Percentiles rank a stretch among this genome's conserved stretches.
Conservation (phyloP, 805 yeast genomes). For the Pichia ethanolica region DNA sequence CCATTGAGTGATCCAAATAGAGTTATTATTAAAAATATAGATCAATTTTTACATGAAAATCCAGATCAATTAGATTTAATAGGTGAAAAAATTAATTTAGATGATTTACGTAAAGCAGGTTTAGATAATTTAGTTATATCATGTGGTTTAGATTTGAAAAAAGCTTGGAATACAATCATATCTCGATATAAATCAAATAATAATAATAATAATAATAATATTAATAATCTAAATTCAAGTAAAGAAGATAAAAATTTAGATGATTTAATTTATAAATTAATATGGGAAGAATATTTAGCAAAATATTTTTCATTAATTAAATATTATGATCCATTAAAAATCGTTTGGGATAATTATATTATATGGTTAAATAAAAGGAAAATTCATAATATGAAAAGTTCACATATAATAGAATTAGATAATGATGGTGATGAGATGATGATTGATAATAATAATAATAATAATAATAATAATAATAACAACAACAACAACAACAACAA, state of each 20-base stretch:
- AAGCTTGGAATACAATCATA: slow-evolving; percentile 10
- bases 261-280: slow-evolving; percentile 5
- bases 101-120: slow-evolving; percentile 8
- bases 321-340: slow-evolving; percentile 13
- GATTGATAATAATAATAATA: no score
- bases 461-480: not conserved
- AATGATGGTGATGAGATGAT: slow-evolving; percentile 9
- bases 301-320: slow-evolving; percentile 15
- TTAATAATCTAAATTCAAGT: no score
- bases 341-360: slow-evolving; percentile 12
- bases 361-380: slow-evolving; percentile 7
- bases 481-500: not conserved
- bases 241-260: not conserved
- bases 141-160: slow-evolving; percentile 7
- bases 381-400: not conserved
- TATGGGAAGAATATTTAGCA: slow-evolving; percentile 13
- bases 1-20: slow-evolving; percentile 9
- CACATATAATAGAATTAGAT: slow-evolving; percentile 7
- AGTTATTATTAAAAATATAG: slow-evolving; percentile 16
- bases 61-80: slow-evolving; percentile 13
- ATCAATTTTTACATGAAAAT: slow-evolving; percentile 17
- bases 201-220: not conserved
- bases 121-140: slow-evolving; percentile 12
- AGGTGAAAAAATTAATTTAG: slow-evolving; percentile 8
- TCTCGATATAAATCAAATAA: slow-evolving; percentile 5